Conservation (phyloP, 495 filamentous ascomycete genomes). For the Sporormia fimetaria region DNA sequence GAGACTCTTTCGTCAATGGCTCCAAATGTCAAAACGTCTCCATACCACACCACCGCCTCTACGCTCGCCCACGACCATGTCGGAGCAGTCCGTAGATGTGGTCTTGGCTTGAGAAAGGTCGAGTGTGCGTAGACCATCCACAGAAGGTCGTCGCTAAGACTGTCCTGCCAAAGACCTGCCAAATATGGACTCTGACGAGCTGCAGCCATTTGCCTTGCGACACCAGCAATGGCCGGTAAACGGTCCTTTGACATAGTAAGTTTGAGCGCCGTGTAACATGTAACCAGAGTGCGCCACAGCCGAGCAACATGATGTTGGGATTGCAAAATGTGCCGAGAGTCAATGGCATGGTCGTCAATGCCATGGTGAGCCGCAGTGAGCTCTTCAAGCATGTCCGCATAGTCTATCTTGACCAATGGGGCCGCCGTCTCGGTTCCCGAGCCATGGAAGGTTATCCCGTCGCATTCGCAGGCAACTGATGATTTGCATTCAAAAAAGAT, state of each 20-base stretch:
- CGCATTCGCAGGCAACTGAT: neutral
- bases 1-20: too few relatives aligned
- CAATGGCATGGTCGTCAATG: too few relatives aligned
- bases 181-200: neutral
- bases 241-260: neutral
- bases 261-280: neutral
- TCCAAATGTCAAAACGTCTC: too few relatives aligned
- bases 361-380: too few relatives aligned
- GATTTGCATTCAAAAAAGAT: slow-evolving; percentile 5
- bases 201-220: neutral
- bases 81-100: too few relatives aligned
- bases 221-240: neutral
- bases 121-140: too few relatives aligned
- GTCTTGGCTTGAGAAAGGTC: too few relatives aligned
- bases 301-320: neutral
- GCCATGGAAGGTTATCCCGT: neutral
- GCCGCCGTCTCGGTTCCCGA: neutral
- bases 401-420: neutral
- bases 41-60: too few relatives aligned
- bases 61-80: too few relatives aligned
- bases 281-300: neutral
- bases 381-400: neutral
- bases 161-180: neutral
- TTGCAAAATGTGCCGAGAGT: neutral
- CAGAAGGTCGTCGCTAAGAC: neutral